phyloP scores from a whole-genome alignment of 768 basidiomycete genomes.

The Lactarius vividus region DNA sequence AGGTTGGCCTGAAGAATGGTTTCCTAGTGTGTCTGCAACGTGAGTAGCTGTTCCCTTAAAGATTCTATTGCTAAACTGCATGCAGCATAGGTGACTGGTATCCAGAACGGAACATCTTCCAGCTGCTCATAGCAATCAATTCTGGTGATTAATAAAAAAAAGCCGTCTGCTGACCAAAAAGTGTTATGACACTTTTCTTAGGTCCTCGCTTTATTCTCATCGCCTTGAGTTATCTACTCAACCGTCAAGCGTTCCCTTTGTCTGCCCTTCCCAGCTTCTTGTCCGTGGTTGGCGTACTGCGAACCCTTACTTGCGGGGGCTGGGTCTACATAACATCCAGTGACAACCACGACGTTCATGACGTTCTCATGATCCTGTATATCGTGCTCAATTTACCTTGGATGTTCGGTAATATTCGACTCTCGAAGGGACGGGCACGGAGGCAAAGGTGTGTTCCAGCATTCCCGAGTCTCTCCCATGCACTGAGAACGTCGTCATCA shows the following conservation, averaged over 20 bases:
- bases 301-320: conserved; percentile 82
- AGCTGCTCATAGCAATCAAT: conserved; percentile 83
- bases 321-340: conserved; percentile 90
- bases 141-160: conserved; percentile 47
- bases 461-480: not conserved
- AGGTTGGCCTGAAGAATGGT: conserved; percentile 85
- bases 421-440: conserved; percentile 52
- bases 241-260: conserved; percentile 41
- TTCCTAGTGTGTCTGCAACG: conserved; percentile 87
- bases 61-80: not conserved
- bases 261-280: conserved; percentile 47
- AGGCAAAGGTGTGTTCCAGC: conserved; percentile 48
- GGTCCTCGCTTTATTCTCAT: conserved; percentile 73
- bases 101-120: conserved; percentile 81
- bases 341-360: conserved; percentile 82
- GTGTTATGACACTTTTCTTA: not conserved
- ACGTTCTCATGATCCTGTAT: conserved; percentile 85
- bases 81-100: conserved; percentile 89
- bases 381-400: conserved; percentile 83
- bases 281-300: conserved; percentile 58
- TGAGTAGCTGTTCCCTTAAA: conserved; percentile 37
- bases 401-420: conserved; percentile 69
- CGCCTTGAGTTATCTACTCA: conserved; percentile 58
- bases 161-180: not conserved
- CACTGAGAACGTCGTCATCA: conserved; percentile 2